Conservation (phyloP, 148 eudicot genomes). For the Polygonum aviculare region DNA sequence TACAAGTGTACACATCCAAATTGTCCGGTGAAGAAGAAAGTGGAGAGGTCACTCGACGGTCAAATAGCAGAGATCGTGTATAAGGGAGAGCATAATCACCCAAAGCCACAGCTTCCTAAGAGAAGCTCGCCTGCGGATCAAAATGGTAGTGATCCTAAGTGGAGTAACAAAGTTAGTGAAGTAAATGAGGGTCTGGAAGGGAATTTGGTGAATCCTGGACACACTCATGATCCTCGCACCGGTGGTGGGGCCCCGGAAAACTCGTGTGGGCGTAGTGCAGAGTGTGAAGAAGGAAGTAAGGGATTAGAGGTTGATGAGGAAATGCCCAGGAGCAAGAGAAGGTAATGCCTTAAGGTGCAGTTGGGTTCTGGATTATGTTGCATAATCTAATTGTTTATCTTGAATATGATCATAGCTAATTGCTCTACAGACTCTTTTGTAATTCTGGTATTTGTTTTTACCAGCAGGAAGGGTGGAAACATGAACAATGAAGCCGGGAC, state of each 20-base stretch:
- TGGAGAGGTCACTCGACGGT: slow-evolving; percentile 70
- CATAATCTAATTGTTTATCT: background rate
- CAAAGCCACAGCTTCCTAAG: slow-evolving; percentile 54
- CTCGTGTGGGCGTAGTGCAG: slow-evolving; percentile 35
- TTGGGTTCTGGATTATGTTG: no score
- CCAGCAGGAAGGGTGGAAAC: slow-evolving; percentile 41
- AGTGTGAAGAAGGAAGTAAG: slow-evolving; percentile 28
- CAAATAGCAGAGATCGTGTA: slow-evolving; percentile 84
- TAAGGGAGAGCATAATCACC: slow-evolving; percentile 85
- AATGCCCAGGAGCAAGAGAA: slow-evolving; percentile 56
- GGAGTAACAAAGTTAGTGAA: slow-evolving; percentile 15
- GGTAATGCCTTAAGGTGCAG: slow-evolving; percentile 23
- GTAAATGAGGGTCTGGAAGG: slow-evolving; percentile 25
- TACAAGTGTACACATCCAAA: slow-evolving; percentile 79
- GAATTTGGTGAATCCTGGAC: slow-evolving; percentile 21
- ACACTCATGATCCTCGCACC: slow-evolving; percentile 18
- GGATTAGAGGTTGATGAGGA: slow-evolving; percentile 31
- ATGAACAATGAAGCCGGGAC: slow-evolving; percentile 29
- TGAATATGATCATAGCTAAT: background rate
- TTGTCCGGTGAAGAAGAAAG: slow-evolving; percentile 75
- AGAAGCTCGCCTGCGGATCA: slow-evolving; percentile 30
- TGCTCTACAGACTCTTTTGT: background rate
- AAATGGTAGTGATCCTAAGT: slow-evolving; percentile 17
- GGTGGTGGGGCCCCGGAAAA: slow-evolving; percentile 18
- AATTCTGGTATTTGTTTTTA: background rate